These are phyloP conservation scores for Sclerotinia subarctica DNA, from an alignment of 2,329 filamentous ascomycete genomes.

Conservation along the genomic window DNA sequence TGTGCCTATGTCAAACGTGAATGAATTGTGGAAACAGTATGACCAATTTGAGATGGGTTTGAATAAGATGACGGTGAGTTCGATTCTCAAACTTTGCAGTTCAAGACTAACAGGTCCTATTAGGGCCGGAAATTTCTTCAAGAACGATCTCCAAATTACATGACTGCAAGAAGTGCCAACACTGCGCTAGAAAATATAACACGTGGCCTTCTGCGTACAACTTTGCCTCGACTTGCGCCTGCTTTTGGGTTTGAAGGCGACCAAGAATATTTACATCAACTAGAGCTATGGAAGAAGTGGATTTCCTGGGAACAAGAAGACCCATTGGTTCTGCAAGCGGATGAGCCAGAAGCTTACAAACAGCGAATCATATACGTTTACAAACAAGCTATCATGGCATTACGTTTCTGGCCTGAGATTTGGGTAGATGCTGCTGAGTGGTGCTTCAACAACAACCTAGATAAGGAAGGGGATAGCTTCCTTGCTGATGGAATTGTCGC, in stretches of 20 bases:
- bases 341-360: conserved; percentile 72
- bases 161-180: conserved; percentile 90
- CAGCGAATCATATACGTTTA: conserved; percentile 85
- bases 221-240: conserved; percentile 77
- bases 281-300: conserved; percentile 90
- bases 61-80: conserved; percentile 81
- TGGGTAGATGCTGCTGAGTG: conserved; percentile 96
- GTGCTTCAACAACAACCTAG: conserved; percentile 75
- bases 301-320: conserved; percentile 94
- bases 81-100: background rate
- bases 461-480: conserved; percentile 63
- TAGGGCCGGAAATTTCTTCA: conserved; percentile 92
- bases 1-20: conserved; percentile 79
- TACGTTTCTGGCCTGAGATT: conserved; percentile 92
- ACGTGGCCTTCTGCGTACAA: conserved; percentile 69
- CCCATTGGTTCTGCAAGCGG: conserved; percentile 77
- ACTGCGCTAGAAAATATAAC: conserved; percentile 89
- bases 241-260: conserved; percentile 83
- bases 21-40: conserved; percentile 93
- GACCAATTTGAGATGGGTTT: conserved; percentile 92
- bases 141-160: conserved; percentile 88
- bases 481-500: conserved; percentile 78
- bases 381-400: conserved; percentile 87
- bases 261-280: conserved; percentile 77
- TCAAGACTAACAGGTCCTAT: conserved; percentile 25